Evolutionary conservation across 139 green algal species (phyloP).

Genomic region (Protoeuglena noctilucae): DNA sequence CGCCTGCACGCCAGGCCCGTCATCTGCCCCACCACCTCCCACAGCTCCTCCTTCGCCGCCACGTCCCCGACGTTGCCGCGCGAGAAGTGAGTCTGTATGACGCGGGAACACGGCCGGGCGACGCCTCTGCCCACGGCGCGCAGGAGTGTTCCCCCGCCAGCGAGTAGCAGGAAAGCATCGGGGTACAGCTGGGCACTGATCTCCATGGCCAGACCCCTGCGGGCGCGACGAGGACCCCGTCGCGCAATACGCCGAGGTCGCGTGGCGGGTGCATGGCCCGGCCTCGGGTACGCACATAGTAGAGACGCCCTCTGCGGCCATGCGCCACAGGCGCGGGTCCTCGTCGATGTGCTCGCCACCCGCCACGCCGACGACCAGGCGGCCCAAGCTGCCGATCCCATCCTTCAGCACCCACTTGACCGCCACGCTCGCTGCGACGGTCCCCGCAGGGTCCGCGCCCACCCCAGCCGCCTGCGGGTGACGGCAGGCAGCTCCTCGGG

Average conservation of each 20-base stretch:
- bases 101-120: not conserved
- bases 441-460: not conserved
- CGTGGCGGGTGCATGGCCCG: too few relatives aligned
- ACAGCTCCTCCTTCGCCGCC: slow-evolving; percentile 4
- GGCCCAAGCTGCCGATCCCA: not conserved
- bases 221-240: too few relatives aligned
- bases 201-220: too few relatives aligned
- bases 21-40: slow-evolving; percentile 3
- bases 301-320: not conserved
- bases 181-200: too few relatives aligned
- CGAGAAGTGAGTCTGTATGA: not conserved
- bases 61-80: not conserved
- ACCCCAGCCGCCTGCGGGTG: not conserved
- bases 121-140: not conserved
- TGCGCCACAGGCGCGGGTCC: not conserved
- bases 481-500: too few relatives aligned
- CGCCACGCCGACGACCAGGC: not conserved
- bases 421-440: not conserved
- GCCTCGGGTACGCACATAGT: too few relatives aligned
- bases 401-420: slow-evolving; percentile 4
- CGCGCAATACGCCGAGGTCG: too few relatives aligned
- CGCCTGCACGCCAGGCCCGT: too few relatives aligned
- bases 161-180: not conserved
- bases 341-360: not conserved
- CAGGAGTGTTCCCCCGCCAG: not conserved